These are phyloP conservation scores for Yarrowia sp. DNA, from an alignment of 805 yeast genomes.

Conservation along the genomic window DNA sequence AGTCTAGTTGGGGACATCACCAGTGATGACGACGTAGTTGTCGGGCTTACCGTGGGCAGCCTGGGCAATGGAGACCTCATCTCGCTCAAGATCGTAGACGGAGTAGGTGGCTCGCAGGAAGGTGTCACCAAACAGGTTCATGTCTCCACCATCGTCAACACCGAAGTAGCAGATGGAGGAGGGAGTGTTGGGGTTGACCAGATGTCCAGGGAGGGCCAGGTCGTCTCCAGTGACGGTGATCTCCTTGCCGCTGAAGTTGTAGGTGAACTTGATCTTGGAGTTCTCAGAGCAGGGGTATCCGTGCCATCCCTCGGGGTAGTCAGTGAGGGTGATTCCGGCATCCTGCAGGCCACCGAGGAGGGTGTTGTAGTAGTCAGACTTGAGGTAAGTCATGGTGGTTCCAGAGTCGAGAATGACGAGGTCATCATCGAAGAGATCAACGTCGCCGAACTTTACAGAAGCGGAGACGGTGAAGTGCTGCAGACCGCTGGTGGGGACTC, in stretches of 20 bases:
- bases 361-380: conserved; percentile 45
- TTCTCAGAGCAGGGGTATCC: conserved; percentile 15
- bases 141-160: conserved; percentile 3
- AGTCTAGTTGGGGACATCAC: conserved; percentile 10
- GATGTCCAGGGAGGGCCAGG: not conserved
- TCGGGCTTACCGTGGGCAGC: conserved; percentile 44
- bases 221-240: conserved; percentile 5
- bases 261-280: conserved; percentile 49
- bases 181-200: not conserved
- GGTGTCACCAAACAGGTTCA: conserved; percentile 60
- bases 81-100: conserved; percentile 67
- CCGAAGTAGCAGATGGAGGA: conserved; percentile 4
- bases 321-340: conserved; percentile 53
- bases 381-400: conserved; percentile 44
- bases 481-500: conserved; percentile 33
- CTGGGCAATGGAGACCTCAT: conserved; percentile 63
- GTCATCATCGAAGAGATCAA: conserved; percentile 32
- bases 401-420: conserved; percentile 45
- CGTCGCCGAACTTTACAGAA: conserved; percentile 7
- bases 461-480: conserved; percentile 36
- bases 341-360: conserved; percentile 50
- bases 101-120: conserved; percentile 68
- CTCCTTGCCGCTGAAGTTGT: conserved; percentile 59
- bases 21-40: conserved; percentile 13
- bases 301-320: conserved; percentile 1